Evolutionary conservation across 352 stramenopile genomes (phyloP), one percentile per base, ranked within the genome.

Genomic region (Pythium volutum): DNA sequence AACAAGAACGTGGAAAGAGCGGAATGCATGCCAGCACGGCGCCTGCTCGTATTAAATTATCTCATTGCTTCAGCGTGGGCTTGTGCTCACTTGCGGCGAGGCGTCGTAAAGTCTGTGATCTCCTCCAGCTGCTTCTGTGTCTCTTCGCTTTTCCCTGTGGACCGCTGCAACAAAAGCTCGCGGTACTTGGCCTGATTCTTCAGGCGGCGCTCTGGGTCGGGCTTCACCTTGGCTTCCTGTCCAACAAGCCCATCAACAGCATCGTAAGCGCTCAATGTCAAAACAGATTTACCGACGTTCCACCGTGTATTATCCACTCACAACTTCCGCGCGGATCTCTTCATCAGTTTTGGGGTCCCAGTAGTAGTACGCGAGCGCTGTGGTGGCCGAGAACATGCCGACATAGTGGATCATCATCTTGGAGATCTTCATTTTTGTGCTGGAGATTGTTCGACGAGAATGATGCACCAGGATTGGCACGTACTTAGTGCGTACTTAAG

Each of bases 371-470:
- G 76, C 84, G 23, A 89, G 58, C 16, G 66, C 82, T 12, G 84
- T 89, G 49, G 84, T 77, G 41, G 93, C 73, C 33, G 79, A 77
- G 66, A 95, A 89, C 69, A 89, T 71, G 45, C 84, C 50, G 23
- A 59, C 68, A 64, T 92, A 95, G 64, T 95, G 82, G 48, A 93
- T 48, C 52, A 95, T 26, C 86, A 95, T 91, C 71, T 91, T 92
- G 55, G 71, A 59, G 59, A 95, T 74, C 70, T 92, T 93, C 79
- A 95, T 88, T 22, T 45, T 66, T 11, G 11, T 9, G 11, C 18
- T 22, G 27, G n/a, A 9, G 29, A 33, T 12, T 46, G 20, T 7
- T 33, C 5, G 49, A 46, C 9, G 20, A 42, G 36, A 41, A 27
- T 41, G 48, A 43, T 33, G 4, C 3, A 46, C 1, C 36, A 43